Evolutionary conservation across 768 basidiomycete genomes (phyloP), one percentile per base, ranked within the genome.

Genomic region (Pleurotus tuoliensis): DNA sequence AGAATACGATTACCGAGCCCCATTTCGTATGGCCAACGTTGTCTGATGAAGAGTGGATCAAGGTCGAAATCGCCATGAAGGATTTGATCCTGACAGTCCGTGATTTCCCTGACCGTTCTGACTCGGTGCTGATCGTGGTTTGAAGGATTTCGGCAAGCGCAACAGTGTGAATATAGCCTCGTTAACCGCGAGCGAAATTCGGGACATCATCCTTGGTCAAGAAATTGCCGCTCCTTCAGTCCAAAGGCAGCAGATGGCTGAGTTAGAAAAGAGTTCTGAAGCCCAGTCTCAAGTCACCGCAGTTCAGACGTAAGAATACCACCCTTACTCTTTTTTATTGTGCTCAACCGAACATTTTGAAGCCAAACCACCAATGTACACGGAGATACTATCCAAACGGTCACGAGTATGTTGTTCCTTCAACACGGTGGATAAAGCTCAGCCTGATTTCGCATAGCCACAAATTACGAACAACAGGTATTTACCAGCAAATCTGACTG

Each of bases 401-500:
- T 95, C 5, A 99, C 97, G 2, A 99, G 87, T 90, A 67, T 67
- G 87, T 57, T 53, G 5, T n/a, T 24, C 2, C 9, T 44, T 20
- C 11, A 51, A 54, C 30, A 46, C 54, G 30, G 8, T 9, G 2
- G 30, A 34, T 34, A 0, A 3, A 34, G 8, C 30, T 34, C 30
- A 34, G 11, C 30, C 30, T 45, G 20, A 25, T 39, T 39, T 52
- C 38, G 44, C 63, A 18, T 60, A 88, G 88, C 96, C 0, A 97
- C 97, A 59, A 94, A 92, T 67, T 99, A 99, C 69, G 97, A 97
- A 71, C 94, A 98, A 66, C 91, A 94, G 66, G 89, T 94, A n/a
- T 99, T 99, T 78, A 95, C 92, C 72, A 92, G 90, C 77, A 98
- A 99, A 78, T 98, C 97, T 3, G 97, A 99, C 71, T 99, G 97